phyloP scores from a whole-genome alignment of 352 stramenopile genomes.

The Pythium grandisporangium region DNA sequence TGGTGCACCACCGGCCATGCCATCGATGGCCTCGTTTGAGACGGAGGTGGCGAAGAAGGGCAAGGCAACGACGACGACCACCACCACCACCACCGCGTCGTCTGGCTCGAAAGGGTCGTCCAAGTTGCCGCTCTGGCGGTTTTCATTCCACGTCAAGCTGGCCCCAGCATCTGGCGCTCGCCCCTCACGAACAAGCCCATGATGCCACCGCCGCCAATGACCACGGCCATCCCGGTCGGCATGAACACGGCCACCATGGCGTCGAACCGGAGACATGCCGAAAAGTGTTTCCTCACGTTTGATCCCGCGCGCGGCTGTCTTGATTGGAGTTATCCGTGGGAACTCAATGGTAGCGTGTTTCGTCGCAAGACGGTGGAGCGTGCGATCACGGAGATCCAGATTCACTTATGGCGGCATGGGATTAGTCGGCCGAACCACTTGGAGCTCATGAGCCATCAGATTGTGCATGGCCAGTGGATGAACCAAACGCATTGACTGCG shows the following conservation, averaged over 20 bases:
- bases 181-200: slow-evolving; percentile 49
- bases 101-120: neutral
- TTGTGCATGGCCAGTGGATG: slow-evolving; percentile 18
- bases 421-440: slow-evolving; percentile 53
- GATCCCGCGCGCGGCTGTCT: slow-evolving; percentile 25
- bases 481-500: slow-evolving; percentile 15
- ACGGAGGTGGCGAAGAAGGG: no score
- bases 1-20: no score
- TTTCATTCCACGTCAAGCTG: slow-evolving; percentile 68
- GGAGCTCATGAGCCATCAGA: slow-evolving; percentile 47
- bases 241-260: slow-evolving; percentile 4
- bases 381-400: slow-evolving; percentile 20
- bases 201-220: slow-evolving; percentile 29
- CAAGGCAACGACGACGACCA: neutral
- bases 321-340: slow-evolving; percentile 84
- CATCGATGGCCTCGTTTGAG: neutral
- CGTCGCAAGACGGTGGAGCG: slow-evolving; percentile 16
- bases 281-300: slow-evolving; percentile 26
- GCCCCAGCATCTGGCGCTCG: slow-evolving; percentile 64
- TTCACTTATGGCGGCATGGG: slow-evolving; percentile 16
- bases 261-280: slow-evolving; percentile 2
- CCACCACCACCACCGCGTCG: neutral
- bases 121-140: slow-evolving; percentile 20
- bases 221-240: slow-evolving; percentile 6
- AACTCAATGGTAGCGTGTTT: slow-evolving; percentile 82